Base-by-base conservation (phyloP, 192 early-diverging fungal genomes). In the Thamnidium elegans region DNA sequence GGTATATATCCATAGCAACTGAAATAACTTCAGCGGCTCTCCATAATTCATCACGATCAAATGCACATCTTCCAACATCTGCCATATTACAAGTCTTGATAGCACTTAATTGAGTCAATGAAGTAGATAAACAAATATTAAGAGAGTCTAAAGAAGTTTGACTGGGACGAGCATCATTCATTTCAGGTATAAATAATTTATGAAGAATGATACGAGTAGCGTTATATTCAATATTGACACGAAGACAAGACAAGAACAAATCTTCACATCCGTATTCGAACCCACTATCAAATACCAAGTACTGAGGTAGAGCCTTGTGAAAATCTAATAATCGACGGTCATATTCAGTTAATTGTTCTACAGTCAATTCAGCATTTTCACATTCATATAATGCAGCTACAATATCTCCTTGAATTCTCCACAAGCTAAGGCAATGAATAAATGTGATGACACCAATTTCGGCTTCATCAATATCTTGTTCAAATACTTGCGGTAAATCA, bases 31-130 rank as follows among this genome's bases (percentile, higher is more conserved):
- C 69, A 6, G 62, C 30, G 19, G 74, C 74, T 30, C 74, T 50
- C 68, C 68, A 75, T 11, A 75, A 55, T 53, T 75, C 74, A 39
- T 75, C 69, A 14, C 68, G 69, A 53, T 75, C 74, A 58, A 75
- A 75, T 1, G 54, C 60, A 52, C 74, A 75, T 15, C 59, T 56
- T 5, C 67, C 67, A 10, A 51, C 23, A 3, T 36, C 55, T 9
- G 50, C 15, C 15, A 63, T 46, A 15, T 58, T 48, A 21, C 53
- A 62, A 42, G 69, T 67, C 15, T 67, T 63, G 7, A 66, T 51
- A 3, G 58, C 42, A 31, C 54, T 62, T 46, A 75, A 30, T 50
- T 70, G 68, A 34, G 59, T 6, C 1, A 71, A 46, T 36, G 74
- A 50, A 3, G 68, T 62, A 15, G 45, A 44, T 13, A 75, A 47